Conservation (phyloP, 2,329 filamentous ascomycete species). For the Pyricularia sp. region DNA sequence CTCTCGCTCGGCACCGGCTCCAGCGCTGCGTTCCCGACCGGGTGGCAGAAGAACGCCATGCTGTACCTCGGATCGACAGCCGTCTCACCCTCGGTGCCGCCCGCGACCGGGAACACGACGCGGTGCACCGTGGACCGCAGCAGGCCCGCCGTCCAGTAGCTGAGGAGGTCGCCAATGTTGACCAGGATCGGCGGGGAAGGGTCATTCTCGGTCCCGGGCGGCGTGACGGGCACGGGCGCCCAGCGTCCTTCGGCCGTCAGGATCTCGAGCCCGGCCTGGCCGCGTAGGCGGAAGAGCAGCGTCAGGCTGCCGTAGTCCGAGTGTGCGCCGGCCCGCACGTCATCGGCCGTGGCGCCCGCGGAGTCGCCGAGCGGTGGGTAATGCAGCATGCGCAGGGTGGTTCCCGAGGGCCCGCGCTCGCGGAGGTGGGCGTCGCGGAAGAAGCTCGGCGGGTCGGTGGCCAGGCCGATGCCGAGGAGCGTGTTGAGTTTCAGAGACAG, state of each 20-base stretch:
- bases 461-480: conserved; percentile 67
- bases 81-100: conserved; percentile 27
- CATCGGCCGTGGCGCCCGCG: conserved; percentile 28
- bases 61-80: conserved; percentile 44
- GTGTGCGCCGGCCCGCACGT: conserved; percentile 82
- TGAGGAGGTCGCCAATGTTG: conserved; percentile 57
- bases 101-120: conserved; percentile 51
- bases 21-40: conserved; percentile 37
- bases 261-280: conserved; percentile 80
- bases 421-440: conserved; percentile 39
- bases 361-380: conserved; percentile 43
- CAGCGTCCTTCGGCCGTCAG: conserved; percentile 41
- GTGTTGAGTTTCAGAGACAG: conserved; percentile 62
- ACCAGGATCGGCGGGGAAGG: conserved; percentile 64
- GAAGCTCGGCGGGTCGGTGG: conserved; percentile 37
- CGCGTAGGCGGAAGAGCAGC: conserved; percentile 72
- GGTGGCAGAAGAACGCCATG: conserved; percentile 58
- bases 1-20: conserved; percentile 47
- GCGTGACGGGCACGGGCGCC: conserved; percentile 55
- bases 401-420: conserved; percentile 33
- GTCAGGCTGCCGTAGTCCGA: conserved; percentile 69
- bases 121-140: conserved; percentile 81
- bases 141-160: conserved; percentile 83
- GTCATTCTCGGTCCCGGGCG: conserved; percentile 44
- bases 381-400: conserved; percentile 57